Base-by-base conservation (phyloP, 106 monocot species). In the Dactylorhiza incarnata region DNA sequence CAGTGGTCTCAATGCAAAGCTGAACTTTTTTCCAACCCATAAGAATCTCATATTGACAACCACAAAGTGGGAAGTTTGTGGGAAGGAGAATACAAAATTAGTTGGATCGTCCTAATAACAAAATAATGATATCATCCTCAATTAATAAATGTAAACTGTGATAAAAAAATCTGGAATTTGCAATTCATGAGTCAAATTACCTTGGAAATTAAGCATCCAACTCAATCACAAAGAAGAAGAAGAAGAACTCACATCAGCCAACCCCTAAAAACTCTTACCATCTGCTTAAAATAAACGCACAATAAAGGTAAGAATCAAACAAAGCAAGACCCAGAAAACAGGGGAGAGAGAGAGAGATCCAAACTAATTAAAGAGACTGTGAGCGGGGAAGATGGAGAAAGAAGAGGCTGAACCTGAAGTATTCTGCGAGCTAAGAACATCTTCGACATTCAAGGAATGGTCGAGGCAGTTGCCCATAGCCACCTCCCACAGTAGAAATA, bases 401-500 rank as follows among this genome's bases (percentile, higher is more conserved):
- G 61, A 22, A 16, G 67, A 69, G 26, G 52, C 69, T 77, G 52
- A 52, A 85, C 82, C 77, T 48, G 83, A 81, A 75, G 71, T 67
- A 46, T 65, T 79, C 16, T 84, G 72, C 37, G 81, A 73, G 77
- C 75, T n/a, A n/a, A n/a, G n/a, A n/a, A n/a, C n/a, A n/a, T n/a
- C 81, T 55, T 85, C 83, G 56, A 87, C 86, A 73, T 80, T 71
- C 61, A 72, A 67, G 49, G 84, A 78, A 54, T 76, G 37, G 72
- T 75, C 51, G 71, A 87, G 56, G 75, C 92, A 93, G 63, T 93
- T 93, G 4, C 92, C 92, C 92, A 92, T 89, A 53, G 49, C 81
- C 73, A 29, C 68, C 77, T 50, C 54, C 74, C 63, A 45, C 62
- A 17, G 16, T 49, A 44, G 43, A 52, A 15, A 9, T 2, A 62